phyloP scores from a whole-genome alignment of 2,329 filamentous ascomycete genomes.

The Parascedosporium putredinis region DNA sequence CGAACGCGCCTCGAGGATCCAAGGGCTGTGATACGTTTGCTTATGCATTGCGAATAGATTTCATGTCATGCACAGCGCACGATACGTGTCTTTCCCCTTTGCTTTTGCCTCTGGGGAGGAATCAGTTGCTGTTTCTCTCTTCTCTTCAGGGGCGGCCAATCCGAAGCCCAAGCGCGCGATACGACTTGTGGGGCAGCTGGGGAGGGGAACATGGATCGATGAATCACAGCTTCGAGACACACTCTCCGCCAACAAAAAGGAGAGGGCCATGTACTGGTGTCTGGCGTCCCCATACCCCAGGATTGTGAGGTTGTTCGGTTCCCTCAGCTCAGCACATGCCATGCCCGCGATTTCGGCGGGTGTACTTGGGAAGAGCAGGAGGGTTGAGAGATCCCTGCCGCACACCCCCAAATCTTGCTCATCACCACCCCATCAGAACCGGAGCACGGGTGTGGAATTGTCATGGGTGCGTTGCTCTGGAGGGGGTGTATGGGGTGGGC shows the following conservation, averaged over 20 bases:
- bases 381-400: background rate
- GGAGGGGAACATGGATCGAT: background rate
- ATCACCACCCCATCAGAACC: background rate
- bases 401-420: background rate
- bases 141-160: background rate
- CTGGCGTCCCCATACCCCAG: conserved; percentile 1
- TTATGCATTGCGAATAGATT: background rate
- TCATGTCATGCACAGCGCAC: conserved; percentile 1
- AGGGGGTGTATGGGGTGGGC: background rate
- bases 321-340: conserved; percentile 1
- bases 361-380: background rate
- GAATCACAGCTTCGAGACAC: background rate
- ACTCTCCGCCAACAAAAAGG: background rate
- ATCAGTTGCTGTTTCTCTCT: background rate
- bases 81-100: background rate
- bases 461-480: background rate
- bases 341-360: background rate
- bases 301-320: background rate
- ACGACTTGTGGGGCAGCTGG: background rate
- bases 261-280: background rate
- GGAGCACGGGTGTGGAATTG: background rate
- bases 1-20: background rate
- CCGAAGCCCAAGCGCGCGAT: background rate
- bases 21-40: background rate
- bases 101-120: background rate